A percentile compares a stretch with the other conserved stretches of the same genome.
Evolutionary conservation across 306 rosid genomes (phyloP).

Genomic region (Lablab purpureus): DNA sequence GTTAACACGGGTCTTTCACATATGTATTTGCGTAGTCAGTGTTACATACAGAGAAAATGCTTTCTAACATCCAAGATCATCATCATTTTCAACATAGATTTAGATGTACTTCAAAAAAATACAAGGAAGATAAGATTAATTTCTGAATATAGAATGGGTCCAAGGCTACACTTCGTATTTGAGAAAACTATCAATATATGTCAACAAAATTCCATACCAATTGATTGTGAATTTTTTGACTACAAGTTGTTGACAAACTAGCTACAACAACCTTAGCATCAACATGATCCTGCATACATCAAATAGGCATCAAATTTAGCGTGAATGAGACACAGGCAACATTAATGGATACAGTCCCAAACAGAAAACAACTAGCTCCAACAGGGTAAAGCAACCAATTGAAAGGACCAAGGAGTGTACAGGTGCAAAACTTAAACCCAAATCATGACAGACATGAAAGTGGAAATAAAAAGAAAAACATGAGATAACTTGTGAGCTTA

Average conservation of each 20-base stretch:
- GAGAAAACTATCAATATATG: constrained; percentile 38
- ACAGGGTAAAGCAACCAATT: neutral
- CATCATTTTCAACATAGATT: constrained; percentile 25
- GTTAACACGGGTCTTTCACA: neutral
- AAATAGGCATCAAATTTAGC: constrained; percentile 45
- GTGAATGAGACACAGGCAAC: constrained; percentile 17
- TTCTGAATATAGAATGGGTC: constrained; percentile 18
- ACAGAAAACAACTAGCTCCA: constrained; percentile 33
- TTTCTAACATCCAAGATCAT: constrained; percentile 15
- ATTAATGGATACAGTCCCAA: neutral
- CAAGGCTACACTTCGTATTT: constrained; percentile 13
- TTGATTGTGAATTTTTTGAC: constrained; percentile 97
- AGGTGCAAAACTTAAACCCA: neutral
- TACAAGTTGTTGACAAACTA: constrained; percentile 89
- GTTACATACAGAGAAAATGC: constrained; percentile 18
- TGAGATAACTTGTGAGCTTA: neutral
- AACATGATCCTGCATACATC: constrained; percentile 76
- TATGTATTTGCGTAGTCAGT: constrained; percentile 38
- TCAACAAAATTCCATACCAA: constrained; percentile 62
- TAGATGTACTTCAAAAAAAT: constrained; percentile 30
- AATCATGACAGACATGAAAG: constrained; percentile 15
- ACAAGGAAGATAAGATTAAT: neutral
- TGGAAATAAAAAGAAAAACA: neutral
- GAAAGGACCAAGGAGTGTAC: neutral
- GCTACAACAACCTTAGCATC: constrained; percentile 84